Percentiles rank a stretch among this genome's conserved stretches.
These are phyloP conservation scores for Syzygium malaccense DNA, from an alignment of 441 rosid species.

Conservation along the genomic window DNA sequence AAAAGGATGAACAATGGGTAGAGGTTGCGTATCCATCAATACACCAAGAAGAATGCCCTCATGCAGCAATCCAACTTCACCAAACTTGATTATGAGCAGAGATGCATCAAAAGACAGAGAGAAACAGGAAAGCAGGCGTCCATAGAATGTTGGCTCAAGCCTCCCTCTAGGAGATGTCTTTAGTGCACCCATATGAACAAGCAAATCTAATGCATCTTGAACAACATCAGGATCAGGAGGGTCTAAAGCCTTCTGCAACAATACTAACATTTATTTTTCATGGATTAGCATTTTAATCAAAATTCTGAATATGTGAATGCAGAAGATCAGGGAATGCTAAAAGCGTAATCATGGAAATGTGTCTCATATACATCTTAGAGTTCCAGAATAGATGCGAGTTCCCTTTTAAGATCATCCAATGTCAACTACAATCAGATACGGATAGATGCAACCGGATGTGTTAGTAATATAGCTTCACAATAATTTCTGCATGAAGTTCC, in stretches of 20 bases:
- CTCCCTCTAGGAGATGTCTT: constrained; percentile 58
- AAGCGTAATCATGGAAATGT: neutral
- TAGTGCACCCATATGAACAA: constrained; percentile 52
- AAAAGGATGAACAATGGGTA: constrained; percentile 76
- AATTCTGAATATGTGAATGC: neutral
- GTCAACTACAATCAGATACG: neutral
- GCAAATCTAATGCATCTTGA: constrained; percentile 70
- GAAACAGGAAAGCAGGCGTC: constrained; percentile 80
- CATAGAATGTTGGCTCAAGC: constrained; percentile 86
- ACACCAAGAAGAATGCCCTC: constrained; percentile 88
- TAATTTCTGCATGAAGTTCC: neutral
- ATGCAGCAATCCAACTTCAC: constrained; percentile 68
- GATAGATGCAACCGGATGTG: neutral
- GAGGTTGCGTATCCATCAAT: constrained; percentile 80
- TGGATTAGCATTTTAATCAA: constrained; percentile 13
- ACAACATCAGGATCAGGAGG: constrained; percentile 68
- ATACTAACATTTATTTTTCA: constrained; percentile 33
- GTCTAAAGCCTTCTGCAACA: constrained; percentile 86
- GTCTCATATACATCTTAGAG: neutral
- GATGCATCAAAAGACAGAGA: constrained; percentile 82
- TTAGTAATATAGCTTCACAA: neutral
- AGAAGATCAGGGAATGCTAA: neutral
- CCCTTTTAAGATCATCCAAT: neutral
- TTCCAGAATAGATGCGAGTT: neutral
- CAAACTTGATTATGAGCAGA: constrained; percentile 71